Evolutionary conservation across 2,329 filamentous ascomycete species (phyloP).

Genomic region (Fusarium xyrophilum): DNA sequence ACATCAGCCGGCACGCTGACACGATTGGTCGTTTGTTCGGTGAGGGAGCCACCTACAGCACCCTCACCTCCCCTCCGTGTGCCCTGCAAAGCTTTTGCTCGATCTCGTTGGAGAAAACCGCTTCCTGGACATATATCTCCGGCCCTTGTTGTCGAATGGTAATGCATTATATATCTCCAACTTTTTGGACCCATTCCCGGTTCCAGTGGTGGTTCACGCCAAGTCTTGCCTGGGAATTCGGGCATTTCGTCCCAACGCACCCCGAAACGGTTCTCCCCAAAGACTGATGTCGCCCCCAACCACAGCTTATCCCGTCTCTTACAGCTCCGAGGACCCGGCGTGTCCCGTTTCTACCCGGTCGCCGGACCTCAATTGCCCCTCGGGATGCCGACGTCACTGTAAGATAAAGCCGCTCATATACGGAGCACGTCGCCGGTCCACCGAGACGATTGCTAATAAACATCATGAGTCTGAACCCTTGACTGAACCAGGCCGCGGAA

Average conservation of each 20-base stretch:
- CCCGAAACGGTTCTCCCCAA: slow-evolving; percentile 21
- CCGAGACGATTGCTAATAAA: slow-evolving; percentile 6
- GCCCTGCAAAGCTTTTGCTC: slow-evolving; percentile 2
- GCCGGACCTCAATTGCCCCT: slow-evolving; percentile 26
- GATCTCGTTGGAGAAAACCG: not conserved
- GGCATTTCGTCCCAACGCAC: slow-evolving; percentile 33
- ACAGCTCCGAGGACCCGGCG: slow-evolving; percentile 22
- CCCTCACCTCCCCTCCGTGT: slow-evolving; percentile 15
- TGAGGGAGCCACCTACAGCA: slow-evolving; percentile 19
- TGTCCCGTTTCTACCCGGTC: slow-evolving; percentile 38
- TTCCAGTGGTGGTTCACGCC: slow-evolving; percentile 16
- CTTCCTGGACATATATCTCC: slow-evolving; percentile 39
- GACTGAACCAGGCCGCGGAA: not conserved
- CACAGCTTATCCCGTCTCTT: slow-evolving; percentile 3
- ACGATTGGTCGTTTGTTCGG: slow-evolving; percentile 16
- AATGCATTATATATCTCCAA: not conserved
- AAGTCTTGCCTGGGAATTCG: slow-evolving; percentile 22
- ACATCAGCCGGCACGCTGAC: slow-evolving; percentile 5
- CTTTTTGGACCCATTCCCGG: slow-evolving; percentile 7
- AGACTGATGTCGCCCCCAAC: slow-evolving; percentile 22
- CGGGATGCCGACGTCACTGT: slow-evolving; percentile 31
- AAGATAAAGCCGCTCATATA: slow-evolving; percentile 11
- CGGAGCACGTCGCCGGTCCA: slow-evolving; percentile 7
- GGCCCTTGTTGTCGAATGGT: slow-evolving; percentile 27
- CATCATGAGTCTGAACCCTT: not conserved